Conservation (phyloP, 768 basidiomycete genomes). For the Boletus bicolor region DNA sequence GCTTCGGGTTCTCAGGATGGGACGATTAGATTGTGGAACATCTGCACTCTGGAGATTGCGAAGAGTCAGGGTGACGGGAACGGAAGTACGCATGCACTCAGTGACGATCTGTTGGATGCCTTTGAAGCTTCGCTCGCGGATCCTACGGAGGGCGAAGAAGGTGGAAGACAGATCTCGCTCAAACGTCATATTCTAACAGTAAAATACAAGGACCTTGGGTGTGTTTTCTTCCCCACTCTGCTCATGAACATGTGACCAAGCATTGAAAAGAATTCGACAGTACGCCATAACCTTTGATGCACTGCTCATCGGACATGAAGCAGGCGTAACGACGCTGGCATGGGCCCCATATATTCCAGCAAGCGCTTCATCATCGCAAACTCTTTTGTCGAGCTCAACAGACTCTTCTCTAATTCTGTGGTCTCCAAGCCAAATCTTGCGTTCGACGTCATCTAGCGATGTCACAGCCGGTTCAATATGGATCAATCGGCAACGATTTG, state of each 20-base stretch:
- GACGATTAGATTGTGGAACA: slow-evolving; percentile 90
- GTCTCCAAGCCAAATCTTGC: slow-evolving; percentile 65
- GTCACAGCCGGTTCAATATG: slow-evolving; percentile 62
- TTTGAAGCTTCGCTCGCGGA: slow-evolving; percentile 83
- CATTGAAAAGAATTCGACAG: slow-evolving; percentile 38
- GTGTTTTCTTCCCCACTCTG: slow-evolving; percentile 21
- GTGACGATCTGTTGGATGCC: slow-evolving; percentile 78
- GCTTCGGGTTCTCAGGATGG: slow-evolving; percentile 96
- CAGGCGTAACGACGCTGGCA: slow-evolving; percentile 81
- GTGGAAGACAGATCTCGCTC: slow-evolving; percentile 82
- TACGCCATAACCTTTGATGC: slow-evolving; percentile 91
- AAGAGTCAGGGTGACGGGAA: slow-evolving; percentile 12
- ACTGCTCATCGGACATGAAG: slow-evolving; percentile 93
- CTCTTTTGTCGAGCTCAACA: slow-evolving; percentile 87
- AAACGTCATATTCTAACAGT: slow-evolving; percentile 79
- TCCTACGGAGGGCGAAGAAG: slow-evolving; percentile 69
- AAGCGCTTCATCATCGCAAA: slow-evolving; percentile 32
- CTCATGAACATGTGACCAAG: slow-evolving; percentile 14
- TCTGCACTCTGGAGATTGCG: slow-evolving; percentile 46
- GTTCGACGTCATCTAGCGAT: slow-evolving; percentile 33
- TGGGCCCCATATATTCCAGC: slow-evolving; percentile 58
- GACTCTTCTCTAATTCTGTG: slow-evolving; percentile 96
- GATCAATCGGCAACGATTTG: slow-evolving; percentile 89
- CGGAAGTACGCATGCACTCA: slow-evolving; percentile 34
- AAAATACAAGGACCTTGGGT: slow-evolving; percentile 38